Evolutionary conservation across 148 eudicot species (phyloP).

Genomic region (Suaeda aralocaspica): DNA sequence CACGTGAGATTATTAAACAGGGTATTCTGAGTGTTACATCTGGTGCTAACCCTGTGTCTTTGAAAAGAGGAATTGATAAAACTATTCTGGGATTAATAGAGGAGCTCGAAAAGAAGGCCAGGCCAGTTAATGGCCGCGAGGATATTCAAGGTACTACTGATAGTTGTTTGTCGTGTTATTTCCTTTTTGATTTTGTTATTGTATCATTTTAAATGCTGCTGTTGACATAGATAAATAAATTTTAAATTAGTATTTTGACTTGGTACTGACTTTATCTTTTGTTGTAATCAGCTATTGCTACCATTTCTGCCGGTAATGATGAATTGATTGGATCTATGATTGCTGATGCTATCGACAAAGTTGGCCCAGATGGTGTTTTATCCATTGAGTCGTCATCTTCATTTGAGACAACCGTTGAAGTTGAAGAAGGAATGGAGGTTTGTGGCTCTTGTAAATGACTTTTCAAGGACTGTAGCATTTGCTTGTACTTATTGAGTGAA

Average conservation of each 20-base stretch:
- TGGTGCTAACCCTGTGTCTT: conserved; percentile 94
- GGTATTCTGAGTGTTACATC: conserved; percentile 88
- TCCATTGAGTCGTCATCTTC: conserved; percentile 98
- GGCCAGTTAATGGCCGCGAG: conserved; percentile 91
- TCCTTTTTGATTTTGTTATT: not conserved
- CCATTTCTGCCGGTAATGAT: conserved; percentile 95
- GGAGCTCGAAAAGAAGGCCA: conserved; percentile 78
- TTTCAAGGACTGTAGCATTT: not conserved
- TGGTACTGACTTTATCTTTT: not conserved
- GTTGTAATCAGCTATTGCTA: conserved; percentile 64
- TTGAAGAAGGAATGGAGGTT: conserved; percentile 98
- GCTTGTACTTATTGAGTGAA: not conserved
- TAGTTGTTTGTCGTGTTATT: not conserved
- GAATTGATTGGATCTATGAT: conserved; percentile 84
- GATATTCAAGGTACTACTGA: conserved; percentile 73
- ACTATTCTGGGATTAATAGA: conserved; percentile 69
- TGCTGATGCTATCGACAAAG: conserved; percentile 99
- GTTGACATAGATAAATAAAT: too few relatives aligned
- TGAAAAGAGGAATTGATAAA: conserved; percentile 93
- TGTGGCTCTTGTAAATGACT: conserved; percentile 9
- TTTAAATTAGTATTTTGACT: not conserved
- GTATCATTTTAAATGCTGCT: not conserved
- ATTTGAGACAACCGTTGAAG: conserved; percentile 96
- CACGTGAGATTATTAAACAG: conserved; percentile 82
- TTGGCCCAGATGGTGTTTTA: conserved; percentile 95